Evolutionary conservation across 345 rosid genomes (phyloP).

Genomic region (Arabidopsis suecica): DNA sequence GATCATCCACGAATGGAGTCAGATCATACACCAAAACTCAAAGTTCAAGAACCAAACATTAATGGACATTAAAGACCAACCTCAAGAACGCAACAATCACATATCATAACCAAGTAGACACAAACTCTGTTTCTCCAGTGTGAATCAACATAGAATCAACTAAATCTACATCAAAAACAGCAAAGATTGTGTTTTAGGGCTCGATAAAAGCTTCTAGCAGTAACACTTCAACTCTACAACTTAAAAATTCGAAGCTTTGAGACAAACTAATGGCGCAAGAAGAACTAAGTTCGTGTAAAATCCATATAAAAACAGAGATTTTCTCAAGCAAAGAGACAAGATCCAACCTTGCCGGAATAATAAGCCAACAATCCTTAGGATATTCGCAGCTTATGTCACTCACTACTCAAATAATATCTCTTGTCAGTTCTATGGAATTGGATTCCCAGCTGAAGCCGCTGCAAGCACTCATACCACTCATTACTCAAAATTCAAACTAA

Average conservation of each 20-base stretch:
- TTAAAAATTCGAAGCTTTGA: background rate
- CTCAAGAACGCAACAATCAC: slow-evolving; percentile 46
- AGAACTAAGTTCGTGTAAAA: slow-evolving; percentile 7
- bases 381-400: no score
- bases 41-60: no score
- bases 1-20: slow-evolving; percentile 96
- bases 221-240: background rate
- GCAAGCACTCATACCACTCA: no score
- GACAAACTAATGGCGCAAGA: slow-evolving; percentile 9
- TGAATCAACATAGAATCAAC: background rate
- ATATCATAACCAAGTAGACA: background rate
- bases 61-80: no score
- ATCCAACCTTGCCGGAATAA: slow-evolving; percentile 88
- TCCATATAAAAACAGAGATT: background rate
- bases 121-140: slow-evolving; percentile 1
- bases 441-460: no score
- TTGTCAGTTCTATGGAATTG: no score
- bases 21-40: no score
- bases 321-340: slow-evolving; percentile 30
- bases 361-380: slow-evolving; percentile 93
- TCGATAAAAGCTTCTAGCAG: background rate
- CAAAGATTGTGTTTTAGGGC: no score
- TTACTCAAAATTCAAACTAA: no score
- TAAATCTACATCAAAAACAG: background rate
- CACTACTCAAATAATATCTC: no score